Evolutionary conservation across 176 grass and related monocot genomes (phyloP).

Genomic region (Carex scoparia): DNA sequence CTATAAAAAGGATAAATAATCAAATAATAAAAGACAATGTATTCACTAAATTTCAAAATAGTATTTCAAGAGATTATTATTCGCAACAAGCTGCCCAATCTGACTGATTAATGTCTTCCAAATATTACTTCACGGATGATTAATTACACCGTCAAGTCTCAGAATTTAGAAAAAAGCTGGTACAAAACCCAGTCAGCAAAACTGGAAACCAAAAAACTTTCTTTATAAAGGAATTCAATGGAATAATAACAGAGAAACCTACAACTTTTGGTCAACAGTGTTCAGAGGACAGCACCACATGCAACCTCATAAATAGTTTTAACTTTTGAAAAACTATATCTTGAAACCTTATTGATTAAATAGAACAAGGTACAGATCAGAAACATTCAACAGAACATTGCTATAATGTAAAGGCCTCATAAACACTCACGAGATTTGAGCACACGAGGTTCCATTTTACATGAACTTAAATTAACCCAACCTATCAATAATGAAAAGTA

Average conservation of each 20-base stretch:
- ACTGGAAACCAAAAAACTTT: neutral
- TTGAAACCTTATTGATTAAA: neutral
- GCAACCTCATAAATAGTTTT: neutral
- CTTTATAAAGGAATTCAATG: neutral
- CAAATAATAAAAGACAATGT: neutral
- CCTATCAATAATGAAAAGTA: neutral
- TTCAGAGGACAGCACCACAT: neutral
- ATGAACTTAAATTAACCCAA: neutral
- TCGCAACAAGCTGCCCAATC: neutral
- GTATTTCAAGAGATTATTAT: neutral
- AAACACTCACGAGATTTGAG: neutral
- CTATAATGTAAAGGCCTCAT: neutral
- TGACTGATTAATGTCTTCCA: neutral
- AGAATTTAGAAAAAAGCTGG: neutral
- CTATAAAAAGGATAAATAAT: neutral
- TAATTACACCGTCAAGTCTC: neutral
- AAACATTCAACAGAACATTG: neutral
- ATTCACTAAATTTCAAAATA: too few species aligned
- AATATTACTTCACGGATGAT: neutral
- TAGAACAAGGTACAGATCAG: neutral
- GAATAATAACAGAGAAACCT: neutral
- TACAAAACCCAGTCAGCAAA: neutral
- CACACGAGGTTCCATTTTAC: slow-evolving; percentile 1
- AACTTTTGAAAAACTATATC: neutral
- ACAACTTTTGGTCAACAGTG: neutral